Base-by-base conservation (phyloP, 352 stramenopile species). In the Pythium folliculosum region DNA sequence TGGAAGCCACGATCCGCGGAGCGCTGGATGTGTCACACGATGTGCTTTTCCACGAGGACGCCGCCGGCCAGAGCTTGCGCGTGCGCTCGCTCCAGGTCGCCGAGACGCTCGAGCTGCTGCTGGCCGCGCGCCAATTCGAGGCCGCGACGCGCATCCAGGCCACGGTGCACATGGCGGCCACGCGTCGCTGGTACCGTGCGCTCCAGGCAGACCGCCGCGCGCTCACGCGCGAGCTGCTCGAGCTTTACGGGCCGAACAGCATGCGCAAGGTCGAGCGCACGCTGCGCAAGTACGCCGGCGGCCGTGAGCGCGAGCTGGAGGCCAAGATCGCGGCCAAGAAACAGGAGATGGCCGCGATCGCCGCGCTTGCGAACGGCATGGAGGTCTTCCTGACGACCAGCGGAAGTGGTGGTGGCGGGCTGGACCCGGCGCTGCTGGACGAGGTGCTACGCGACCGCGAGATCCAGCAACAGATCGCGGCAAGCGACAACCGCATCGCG, bases 401-500 rank as follows among this genome's bases (percentile, higher is more conserved):
- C 14, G 61, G 48, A 16, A 10, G 16, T 7, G 23, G 35, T 7
- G 62, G 25, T 10, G 55, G 44, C 7, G 52, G 32, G 19, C 30
- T 71, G 50, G 72, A 78, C 27, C 58, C 69, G 5, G 63, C 78
- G 35, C 71, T 76, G 8, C 75, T 90, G 37, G 81, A 88, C 17
- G 70, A 80, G 21, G 75, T 91, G 44, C 67, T 91, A 22, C 62
- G 75, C 12, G 72, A 91, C 30, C 58, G 66, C 19, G 65, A 63
- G 8, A 82, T 91, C 55, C 80, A 81, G 5, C 35, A 54, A 12
- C 35, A 80, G 30, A 45, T 70, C 6, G 55, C 88, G 9, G 67
- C 79, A 44, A 65, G 71, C 22, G 76, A 86, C 32, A 76, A 80
- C 27, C 71, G 75, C 21, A 76, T 91, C 32, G 73, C 90, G 1